Evolutionary conservation across 192 early-diverging fungal genomes (phyloP).

Genomic region (Coemansia sp.): DNA sequence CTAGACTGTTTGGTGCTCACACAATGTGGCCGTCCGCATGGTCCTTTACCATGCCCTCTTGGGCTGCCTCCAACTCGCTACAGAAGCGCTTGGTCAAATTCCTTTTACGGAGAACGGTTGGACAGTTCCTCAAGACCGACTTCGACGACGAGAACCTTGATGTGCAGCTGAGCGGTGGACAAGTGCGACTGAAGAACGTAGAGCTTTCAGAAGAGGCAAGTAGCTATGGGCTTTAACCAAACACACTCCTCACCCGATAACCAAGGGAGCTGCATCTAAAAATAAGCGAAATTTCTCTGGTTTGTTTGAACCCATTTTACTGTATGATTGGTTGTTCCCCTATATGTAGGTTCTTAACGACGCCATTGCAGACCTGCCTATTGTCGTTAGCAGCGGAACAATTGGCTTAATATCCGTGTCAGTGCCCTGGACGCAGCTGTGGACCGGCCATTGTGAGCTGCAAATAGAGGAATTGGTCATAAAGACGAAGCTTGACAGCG

Average conservation of each 20-base stretch:
- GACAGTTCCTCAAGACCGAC: constrained; percentile 79
- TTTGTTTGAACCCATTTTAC: no score
- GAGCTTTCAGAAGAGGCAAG: constrained; percentile 76
- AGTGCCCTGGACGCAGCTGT: constrained; percentile 84
- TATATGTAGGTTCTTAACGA: constrained; percentile 71
- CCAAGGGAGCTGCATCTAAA: not conserved
- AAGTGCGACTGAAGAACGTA: constrained; percentile 73
- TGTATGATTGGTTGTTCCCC: not conserved
- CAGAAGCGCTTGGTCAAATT: constrained; percentile 86
- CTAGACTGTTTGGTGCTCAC: not conserved
- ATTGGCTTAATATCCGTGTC: constrained; percentile 69
- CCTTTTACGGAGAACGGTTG: constrained; percentile 75
- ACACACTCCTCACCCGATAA: no score
- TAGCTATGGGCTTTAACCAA: not conserved
- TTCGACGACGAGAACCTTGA: constrained; percentile 78
- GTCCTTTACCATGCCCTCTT: constrained; percentile 53
- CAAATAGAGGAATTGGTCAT: constrained; percentile 70
- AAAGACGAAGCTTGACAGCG: constrained; percentile 35
- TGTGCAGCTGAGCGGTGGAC: constrained; percentile 77
- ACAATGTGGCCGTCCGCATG: constrained; percentile 52
- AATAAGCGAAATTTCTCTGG: not conserved
- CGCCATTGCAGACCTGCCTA: constrained; percentile 63
- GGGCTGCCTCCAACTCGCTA: constrained; percentile 65
- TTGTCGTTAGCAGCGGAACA: constrained; percentile 67
- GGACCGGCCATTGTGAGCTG: constrained; percentile 74